Conservation (phyloP, 2,329 filamentous ascomycete species). For the Pseudopyricularia javanii region DNA sequence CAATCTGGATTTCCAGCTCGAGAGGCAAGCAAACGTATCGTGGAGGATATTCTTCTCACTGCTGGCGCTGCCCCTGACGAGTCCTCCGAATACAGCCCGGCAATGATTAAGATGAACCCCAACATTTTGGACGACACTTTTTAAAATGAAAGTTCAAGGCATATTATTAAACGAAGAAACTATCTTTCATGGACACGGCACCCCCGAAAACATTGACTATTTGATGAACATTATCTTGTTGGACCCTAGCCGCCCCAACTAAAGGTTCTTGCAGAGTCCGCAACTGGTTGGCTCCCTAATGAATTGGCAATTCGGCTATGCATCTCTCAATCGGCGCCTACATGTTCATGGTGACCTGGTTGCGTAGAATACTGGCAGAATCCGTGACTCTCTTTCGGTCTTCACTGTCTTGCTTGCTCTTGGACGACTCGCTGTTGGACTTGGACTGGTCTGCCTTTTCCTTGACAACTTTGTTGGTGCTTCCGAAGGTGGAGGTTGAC, state of each 20-base stretch:
- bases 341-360: conserved; percentile 4
- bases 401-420: background rate
- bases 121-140: conserved; percentile 52
- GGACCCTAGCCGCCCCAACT: too few species aligned
- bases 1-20: conserved; percentile 36
- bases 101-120: conserved; percentile 52
- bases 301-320: background rate
- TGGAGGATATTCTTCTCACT: conserved; percentile 66
- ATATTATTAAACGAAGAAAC: too few species aligned
- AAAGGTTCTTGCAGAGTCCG: too few species aligned
- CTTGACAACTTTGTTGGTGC: conserved; percentile 11
- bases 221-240: too few species aligned
- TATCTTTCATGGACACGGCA: too few species aligned
- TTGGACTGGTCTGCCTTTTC: conserved; percentile 4
- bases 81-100: conserved; percentile 48
- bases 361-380: conserved; percentile 3
- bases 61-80: conserved; percentile 53
- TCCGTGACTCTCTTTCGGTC: conserved; percentile 3
- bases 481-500: conserved; percentile 10
- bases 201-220: too few species aligned
- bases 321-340: background rate
- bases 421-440: conserved; percentile 1
- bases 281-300: background rate
- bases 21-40: conserved; percentile 70
- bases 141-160: conserved; percentile 15